These are phyloP conservation scores for Arthroderma sp. DNA, from an alignment of 2,329 filamentous ascomycete genomes.

Conservation along the genomic window DNA sequence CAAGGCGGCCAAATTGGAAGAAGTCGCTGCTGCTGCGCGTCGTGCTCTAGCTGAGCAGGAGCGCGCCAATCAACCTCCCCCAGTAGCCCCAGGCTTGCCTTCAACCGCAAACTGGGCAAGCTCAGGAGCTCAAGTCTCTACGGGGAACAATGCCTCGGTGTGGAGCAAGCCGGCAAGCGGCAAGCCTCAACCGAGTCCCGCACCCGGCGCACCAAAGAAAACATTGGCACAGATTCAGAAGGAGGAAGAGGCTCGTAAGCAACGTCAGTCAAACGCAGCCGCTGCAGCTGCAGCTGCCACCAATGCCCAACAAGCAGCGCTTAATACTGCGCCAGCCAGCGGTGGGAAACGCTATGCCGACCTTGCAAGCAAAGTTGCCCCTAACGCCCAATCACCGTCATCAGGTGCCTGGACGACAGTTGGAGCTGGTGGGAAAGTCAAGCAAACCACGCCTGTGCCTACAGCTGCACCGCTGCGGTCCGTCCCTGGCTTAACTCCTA, in stretches of 20 bases:
- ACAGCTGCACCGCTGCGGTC: slow-evolving; percentile 39
- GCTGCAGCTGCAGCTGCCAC: slow-evolving; percentile 39
- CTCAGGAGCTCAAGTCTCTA: slow-evolving; percentile 50
- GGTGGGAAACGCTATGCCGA: slow-evolving; percentile 85
- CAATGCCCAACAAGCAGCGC: slow-evolving; percentile 34
- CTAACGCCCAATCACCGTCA: slow-evolving; percentile 29
- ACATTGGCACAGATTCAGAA: slow-evolving; percentile 92
- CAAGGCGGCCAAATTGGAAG: slow-evolving; percentile 80
- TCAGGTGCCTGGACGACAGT: slow-evolving; percentile 80
- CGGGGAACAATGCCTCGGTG: slow-evolving; percentile 30
- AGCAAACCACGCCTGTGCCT: slow-evolving; percentile 38
- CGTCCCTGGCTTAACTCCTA: slow-evolving; percentile 25
- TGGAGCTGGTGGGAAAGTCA: slow-evolving; percentile 83
- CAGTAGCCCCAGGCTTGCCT: slow-evolving; percentile 65
- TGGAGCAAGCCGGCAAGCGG: slow-evolving; percentile 38
- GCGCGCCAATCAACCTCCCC: slow-evolving; percentile 49
- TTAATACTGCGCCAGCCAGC: slow-evolving; percentile 28
- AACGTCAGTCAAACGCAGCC: slow-evolving; percentile 33
- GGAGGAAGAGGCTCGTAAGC: slow-evolving; percentile 85
- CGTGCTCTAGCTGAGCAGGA: slow-evolving; percentile 73
- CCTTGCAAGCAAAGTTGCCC: slow-evolving; percentile 64
- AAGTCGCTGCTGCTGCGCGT: slow-evolving; percentile 62
- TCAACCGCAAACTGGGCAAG: slow-evolving; percentile 83
- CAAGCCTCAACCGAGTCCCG: slow-evolving; percentile 27
- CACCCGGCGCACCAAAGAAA: slow-evolving; percentile 53